phyloP scores from a whole-genome alignment of 176 grass and related monocot species.

The Canna indica region DNA sequence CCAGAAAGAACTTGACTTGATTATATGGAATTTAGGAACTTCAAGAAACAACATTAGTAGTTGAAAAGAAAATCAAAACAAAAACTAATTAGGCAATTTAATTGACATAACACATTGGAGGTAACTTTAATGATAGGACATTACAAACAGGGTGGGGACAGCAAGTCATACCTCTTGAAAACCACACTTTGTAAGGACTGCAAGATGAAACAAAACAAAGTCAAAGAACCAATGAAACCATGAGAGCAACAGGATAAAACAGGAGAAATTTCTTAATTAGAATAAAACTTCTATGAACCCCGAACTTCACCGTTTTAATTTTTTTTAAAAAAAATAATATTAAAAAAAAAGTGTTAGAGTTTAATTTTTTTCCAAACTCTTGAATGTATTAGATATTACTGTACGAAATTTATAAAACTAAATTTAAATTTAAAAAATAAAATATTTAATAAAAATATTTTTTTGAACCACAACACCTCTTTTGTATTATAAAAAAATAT shows the following conservation, averaged over 20 bases:
- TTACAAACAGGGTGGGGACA: not conserved
- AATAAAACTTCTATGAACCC: no score
- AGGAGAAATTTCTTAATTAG: not conserved
- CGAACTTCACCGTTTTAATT: no score
- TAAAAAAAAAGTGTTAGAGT: no score
- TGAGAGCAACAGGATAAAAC: not conserved
- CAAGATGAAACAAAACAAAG: constrained; percentile 26
- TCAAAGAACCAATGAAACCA: constrained; percentile 16
- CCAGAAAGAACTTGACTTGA: constrained; percentile 21
- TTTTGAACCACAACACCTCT: no score
- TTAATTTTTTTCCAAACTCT: no score
- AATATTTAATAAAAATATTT: no score
- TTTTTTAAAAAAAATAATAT: no score
- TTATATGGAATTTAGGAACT: constrained; percentile 4
- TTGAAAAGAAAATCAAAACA: constrained; percentile 9
- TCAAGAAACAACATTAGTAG: constrained; percentile 4
- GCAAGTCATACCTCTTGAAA: constrained; percentile 64
- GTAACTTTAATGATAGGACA: constrained; percentile 1
- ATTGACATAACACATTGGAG: not conserved
- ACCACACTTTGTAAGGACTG: constrained; percentile 99
- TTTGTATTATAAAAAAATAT: no score
- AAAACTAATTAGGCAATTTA: constrained; percentile 12
- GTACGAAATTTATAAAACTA: no score
- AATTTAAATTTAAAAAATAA: no score
- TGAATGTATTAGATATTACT: no score